Evolutionary conservation across 2,329 filamentous ascomycete species (phyloP).

Genomic region (Fusarium sp.): DNA sequence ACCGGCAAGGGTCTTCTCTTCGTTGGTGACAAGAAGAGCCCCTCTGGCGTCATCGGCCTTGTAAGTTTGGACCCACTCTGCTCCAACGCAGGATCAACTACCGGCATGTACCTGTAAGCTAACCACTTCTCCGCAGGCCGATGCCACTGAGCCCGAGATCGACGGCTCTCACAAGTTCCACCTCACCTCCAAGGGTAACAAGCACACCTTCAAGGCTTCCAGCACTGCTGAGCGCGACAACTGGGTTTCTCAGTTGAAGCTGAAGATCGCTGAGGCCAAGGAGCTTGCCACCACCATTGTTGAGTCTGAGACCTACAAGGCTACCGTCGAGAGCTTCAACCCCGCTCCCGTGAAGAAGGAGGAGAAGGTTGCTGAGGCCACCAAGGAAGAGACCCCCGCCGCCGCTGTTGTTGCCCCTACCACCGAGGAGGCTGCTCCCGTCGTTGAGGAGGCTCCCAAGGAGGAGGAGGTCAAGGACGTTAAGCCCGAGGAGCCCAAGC

Average conservation of each 20-base stretch:
- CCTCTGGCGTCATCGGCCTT: conserved; percentile 85
- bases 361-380: conserved; percentile 54
- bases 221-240: conserved; percentile 84
- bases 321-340: conserved; percentile 78
- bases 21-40: conserved; percentile 86
- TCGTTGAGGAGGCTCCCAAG: conserved; percentile 53
- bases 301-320: conserved; percentile 89
- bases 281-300: conserved; percentile 78
- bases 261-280: conserved; percentile 87
- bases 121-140: conserved; percentile 57
- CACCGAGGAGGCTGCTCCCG: conserved; percentile 40
- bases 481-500: conserved; percentile 71
- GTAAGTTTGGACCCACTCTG: conserved; percentile 65
- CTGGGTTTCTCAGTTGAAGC: conserved; percentile 89
- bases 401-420: conserved; percentile 48
- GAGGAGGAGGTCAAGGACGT: conserved; percentile 57
- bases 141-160: conserved; percentile 77
- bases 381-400: conserved; percentile 51
- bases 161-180: conserved; percentile 85
- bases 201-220: conserved; percentile 92
- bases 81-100: conserved; percentile 29
- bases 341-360: conserved; percentile 61
- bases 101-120: conserved; percentile 36
- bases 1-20: conserved; percentile 96
- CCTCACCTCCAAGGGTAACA: conserved; percentile 86